These are phyloP conservation scores for Schizothecium vesticola DNA, from an alignment of 495 filamentous ascomycete species.

Conservation along the genomic window DNA sequence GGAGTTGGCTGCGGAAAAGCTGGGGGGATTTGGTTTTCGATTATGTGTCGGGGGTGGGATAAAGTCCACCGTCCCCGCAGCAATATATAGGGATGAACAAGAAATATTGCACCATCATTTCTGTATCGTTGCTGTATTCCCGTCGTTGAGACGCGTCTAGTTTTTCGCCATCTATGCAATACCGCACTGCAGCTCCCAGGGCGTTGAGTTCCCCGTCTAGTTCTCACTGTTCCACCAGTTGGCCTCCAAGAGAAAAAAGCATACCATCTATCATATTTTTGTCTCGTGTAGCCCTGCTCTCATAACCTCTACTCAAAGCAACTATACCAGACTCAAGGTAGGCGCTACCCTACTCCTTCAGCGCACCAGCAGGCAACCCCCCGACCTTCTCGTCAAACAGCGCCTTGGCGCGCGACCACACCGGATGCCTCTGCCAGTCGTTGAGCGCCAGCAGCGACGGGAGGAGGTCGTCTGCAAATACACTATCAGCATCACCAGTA, in stretches of 20 bases:
- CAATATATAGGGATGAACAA: neutral
- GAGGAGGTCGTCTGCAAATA: slow-evolving; percentile 54
- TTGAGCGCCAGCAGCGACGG: slow-evolving; percentile 76
- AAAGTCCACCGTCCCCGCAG: neutral
- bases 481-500: neutral
- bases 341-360: slow-evolving; percentile 26
- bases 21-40: neutral
- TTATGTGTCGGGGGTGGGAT: neutral
- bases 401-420: slow-evolving; percentile 80
- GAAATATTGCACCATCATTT: neutral
- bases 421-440: slow-evolving; percentile 61
- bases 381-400: slow-evolving; percentile 81
- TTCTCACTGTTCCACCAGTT: no score
- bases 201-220: neutral
- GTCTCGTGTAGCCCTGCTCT: neutral
- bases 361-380: slow-evolving; percentile 54
- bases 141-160: neutral
- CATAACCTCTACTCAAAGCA: neutral
- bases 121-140: neutral
- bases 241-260: neutral
- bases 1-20: slow-evolving; percentile 13
- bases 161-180: neutral
- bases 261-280: neutral
- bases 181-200: neutral
- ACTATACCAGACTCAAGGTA: neutral